Evolutionary conservation across 1,139 yeast species (phyloP), one percentile per base, ranked within the genome.

Genomic region (Suhomyces bokatorum): DNA sequence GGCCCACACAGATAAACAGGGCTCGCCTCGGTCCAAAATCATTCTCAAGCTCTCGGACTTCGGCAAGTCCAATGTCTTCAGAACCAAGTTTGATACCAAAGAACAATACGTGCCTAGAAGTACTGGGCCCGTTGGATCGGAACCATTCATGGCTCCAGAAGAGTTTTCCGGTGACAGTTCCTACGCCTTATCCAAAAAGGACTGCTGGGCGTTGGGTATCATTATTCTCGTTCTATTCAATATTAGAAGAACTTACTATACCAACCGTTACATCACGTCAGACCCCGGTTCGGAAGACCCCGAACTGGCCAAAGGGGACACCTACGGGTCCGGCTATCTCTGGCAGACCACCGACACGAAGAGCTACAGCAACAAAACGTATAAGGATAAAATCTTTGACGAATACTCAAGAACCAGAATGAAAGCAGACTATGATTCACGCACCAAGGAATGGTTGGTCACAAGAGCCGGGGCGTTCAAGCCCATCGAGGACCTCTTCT

Each of bases 21-120:
- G 49, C 6, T 20, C 7, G 4, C 35, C 68, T 70, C 29, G 52
- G 24, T 40, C 56, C 11, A 58, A 70, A 63, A 54, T 87, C 75
- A 39, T 72, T 64, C 54, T 74, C 32, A 83, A 84, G 57, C 70
- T 85, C 28, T 76, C 83, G 39, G 93, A 85, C 62, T 85, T 85
- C 61, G 93, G 93, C n/a, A 83, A 87, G 32, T 78, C 87, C 37
- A 84, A 81, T 45, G 89, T 85, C n/a, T 81, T 85, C 55, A 75
- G 80, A 55, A 83, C 89, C 1, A 83, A 83, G 10, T 84, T 88
- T 85, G 76, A 70, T 44, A 29, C 39, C 2, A 28, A 41, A 2
- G 58, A 50, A 33, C 57, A 53, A 20, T 42, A 29, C 10, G 16
- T 42, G 12, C 40, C 33, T 85, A 83, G 53, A 75, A 73, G 46